A percentile compares a stretch with the other conserved stretches of the same genome.
Evolutionary conservation across 2,329 filamentous ascomycete species (phyloP).

Genomic region (Fusarium pseudonygamai): DNA sequence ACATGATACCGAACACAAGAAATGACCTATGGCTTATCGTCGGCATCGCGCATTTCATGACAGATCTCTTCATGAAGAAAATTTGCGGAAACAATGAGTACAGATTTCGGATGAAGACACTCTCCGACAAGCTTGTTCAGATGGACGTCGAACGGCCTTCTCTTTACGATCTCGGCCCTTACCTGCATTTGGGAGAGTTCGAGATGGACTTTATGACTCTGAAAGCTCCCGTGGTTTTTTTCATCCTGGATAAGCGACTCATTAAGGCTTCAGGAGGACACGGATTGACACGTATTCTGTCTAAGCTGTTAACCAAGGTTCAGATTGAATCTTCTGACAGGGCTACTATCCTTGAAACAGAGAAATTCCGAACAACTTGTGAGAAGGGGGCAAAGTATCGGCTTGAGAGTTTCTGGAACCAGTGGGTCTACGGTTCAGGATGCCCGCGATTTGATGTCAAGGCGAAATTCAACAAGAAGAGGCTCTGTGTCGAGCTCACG

Average conservation of each 20-base stretch:
- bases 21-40: conserved; percentile 89
- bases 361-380: conserved; percentile 82
- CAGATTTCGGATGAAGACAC: conserved; percentile 85
- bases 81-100: conserved; percentile 96
- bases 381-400: conserved; percentile 90
- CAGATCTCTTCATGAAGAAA: conserved; percentile 89
- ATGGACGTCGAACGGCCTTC: conserved; percentile 85
- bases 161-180: conserved; percentile 79
- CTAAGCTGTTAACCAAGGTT: conserved; percentile 84
- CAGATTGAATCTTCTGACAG: conserved; percentile 70
- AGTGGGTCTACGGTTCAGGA: conserved; percentile 90
- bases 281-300: conserved; percentile 86
- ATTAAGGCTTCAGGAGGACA: conserved; percentile 85
- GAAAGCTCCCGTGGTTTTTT: conserved; percentile 90
- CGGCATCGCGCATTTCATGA: conserved; percentile 93
- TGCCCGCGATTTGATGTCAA: conserved; percentile 88
- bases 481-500: conserved; percentile 90
- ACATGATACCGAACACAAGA: conserved; percentile 84
- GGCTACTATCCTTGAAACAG: conserved; percentile 78
- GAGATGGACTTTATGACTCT: conserved; percentile 90
- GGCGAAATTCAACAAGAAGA: conserved; percentile 97
- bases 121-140: conserved; percentile 83
- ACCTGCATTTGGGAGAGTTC: conserved; percentile 82
- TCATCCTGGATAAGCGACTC: conserved; percentile 90
- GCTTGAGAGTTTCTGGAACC: conserved; percentile 89